Base-by-base conservation (phyloP, 129 eudicot genomes). In the Saposhnikovia divaricata region DNA sequence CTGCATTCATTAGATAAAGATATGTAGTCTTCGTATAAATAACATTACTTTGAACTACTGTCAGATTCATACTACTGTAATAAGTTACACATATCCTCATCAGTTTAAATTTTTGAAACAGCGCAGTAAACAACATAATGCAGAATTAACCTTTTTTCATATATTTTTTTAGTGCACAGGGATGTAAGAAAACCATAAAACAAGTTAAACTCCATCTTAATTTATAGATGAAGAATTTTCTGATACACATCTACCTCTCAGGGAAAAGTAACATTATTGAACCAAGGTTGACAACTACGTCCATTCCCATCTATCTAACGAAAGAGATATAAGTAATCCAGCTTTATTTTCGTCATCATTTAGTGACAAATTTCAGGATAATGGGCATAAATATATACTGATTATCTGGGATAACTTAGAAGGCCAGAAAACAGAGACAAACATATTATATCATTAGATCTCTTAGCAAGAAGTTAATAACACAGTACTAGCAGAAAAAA, bases 1-100 rank as follows among this genome's bases (percentile, higher is more conserved):
- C 99, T 93, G 87, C 77, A 78, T 66, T 37, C 46, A 23, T 45
- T 45, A 71, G 31, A 13, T 21, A 70, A 70, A 14, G 21, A 6
- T 31, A 31, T 1, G 34, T 51, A 38, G 76, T 75, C 1, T 40
- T 53, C n/a, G n/a, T 38, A 31, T 38, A n/a, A 1, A 57, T 8
- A 57, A 57, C 34, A 59, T 28, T 9, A n/a, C 31, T n/a, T 59
- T 59, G 21, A 57, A 77, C 4, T 18, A 37, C 14, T 51, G 4
- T 18, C 50, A 77, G 25, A 74, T 46, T 42, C 61, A 74, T 73
- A 44, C 47, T 25, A 73, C 18, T n/a, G n/a, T n/a, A n/a, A n/a
- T 9, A 72, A 72, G 28, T 39, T 40, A 18, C 25, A 39, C 27
- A 31, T 1, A 31, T 3, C 7, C 0, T 72, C 72, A 31, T 27